Base-by-base conservation (phyloP, 2,329 filamentous ascomycete species). In the Colletotrichum phormii region DNA sequence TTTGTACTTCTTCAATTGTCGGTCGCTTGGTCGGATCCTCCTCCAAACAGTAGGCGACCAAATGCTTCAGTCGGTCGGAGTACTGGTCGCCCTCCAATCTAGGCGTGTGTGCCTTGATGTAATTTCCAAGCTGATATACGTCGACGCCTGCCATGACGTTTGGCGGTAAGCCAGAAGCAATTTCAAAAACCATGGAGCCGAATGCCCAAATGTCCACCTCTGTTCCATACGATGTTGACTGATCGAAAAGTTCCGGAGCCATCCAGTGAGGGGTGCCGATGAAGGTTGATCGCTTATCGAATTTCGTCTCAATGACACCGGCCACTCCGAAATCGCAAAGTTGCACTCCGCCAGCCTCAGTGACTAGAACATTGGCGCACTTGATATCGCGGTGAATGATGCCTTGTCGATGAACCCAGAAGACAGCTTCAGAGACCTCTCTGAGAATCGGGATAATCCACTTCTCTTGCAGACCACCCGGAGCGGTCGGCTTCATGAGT, bases 251-350 rank as follows among this genome's bases (percentile, higher is more conserved):
- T 77, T 97, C 94, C 0, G 93, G 93, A 0, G 94, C 93, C 94
- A 97, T 95, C 93, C 94, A 97, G 81, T 95, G 91, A 3, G 92
- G 92, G 0, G 94, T 97, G 26, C 94, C 94, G 68, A 96, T 93
- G 61, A 96, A 92, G 0, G 94, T 96, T 4, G 92, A 92, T 65
- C 94, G 87, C 82, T 97, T 97, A 77, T 93, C 91, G 67, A 91
- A 88, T 76, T 93, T 92, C 54, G 88, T 92, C 79, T 95, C 93
- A 69, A 95, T 89, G 59, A 94, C 90, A 57, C 93, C 93, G 35
- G 94, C 93, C 60, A 97, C 93, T 75, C 94, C 94, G 80, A 97
- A 97, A 79, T 97, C 94, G 79, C 94, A 95, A 42, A 97, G 88
- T 80, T 97, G 94, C 8, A 97, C 92, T 33, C 90, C 86, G 31